Evolutionary conservation across 441 rosid genomes (phyloP).

Genomic region (Theobroma grandiflorum): DNA sequence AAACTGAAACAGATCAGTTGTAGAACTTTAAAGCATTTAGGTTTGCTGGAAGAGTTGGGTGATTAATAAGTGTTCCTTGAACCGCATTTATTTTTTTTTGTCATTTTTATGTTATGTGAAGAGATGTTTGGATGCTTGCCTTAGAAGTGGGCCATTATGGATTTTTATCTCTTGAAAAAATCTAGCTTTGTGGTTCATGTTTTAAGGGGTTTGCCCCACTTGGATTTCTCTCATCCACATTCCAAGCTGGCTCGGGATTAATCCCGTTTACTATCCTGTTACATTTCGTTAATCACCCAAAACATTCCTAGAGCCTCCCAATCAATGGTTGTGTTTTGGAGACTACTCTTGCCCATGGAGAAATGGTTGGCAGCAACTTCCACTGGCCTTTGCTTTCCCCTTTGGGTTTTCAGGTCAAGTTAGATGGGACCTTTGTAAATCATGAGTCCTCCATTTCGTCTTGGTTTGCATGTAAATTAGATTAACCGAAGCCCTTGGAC

Average conservation of each 20-base stretch:
- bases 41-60: neutral
- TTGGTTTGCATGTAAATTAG: neutral
- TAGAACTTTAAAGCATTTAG: constrained; percentile 15
- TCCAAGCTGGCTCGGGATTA: neutral
- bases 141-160: constrained; percentile 33
- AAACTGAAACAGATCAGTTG: neutral
- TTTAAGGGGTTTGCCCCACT: neutral
- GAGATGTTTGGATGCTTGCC: constrained; percentile 15
- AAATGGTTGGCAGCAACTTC: neutral
- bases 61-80: neutral
- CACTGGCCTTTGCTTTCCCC: neutral
- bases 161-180: constrained; percentile 45
- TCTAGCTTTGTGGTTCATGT: constrained; percentile 73
- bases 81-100: neutral
- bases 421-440: neutral
- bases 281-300: neutral
- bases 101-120: constrained; percentile 13
- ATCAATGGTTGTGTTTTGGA: neutral
- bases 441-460: neutral
- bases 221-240: constrained; percentile 43
- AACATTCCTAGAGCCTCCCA: neutral
- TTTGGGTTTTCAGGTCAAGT: neutral
- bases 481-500: neutral
- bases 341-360: neutral
- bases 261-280: neutral